Base-by-base conservation (phyloP, 2,329 filamentous ascomycete species). In the Phoma sp. region DNA sequence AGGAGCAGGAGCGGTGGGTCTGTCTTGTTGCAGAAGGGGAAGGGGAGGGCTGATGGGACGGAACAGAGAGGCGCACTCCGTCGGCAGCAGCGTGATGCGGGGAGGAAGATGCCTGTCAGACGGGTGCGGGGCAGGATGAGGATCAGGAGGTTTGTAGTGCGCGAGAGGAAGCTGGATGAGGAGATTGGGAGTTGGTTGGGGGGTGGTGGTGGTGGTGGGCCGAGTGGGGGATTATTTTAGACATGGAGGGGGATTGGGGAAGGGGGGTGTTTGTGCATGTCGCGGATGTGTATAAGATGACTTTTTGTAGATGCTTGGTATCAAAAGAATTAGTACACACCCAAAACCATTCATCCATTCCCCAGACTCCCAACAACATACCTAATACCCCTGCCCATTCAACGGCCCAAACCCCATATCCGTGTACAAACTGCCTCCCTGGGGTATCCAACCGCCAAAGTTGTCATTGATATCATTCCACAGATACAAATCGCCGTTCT, bases 381-480 rank as follows among this genome's bases (percentile, higher is more conserved):
- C 38, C 57, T 42, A 67, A 46, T 66, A 65, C 4, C 57, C 59
- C 33, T 58, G 57, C 7, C 62, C 56, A 27, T 63, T 62, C 38
- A 68, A 36, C 1, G 52, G 39, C 7, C 62, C 66, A 47, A 69
- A 71, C 6, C 66, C 65, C 49, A 68, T 52, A 5, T 67, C 64
- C 6, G 54, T 62, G 33, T 69, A 72, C 29, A 67, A 47, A 4
- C 58, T 60, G 2, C 59, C 61, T 1, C 61, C 61, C 47, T 69
- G 70, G 2, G 68, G 63, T 2, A 67, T 65, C 70, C 70, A 73
- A 0, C 68, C 66, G 10, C 67, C 69, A 36, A 67, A 69, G 32
- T 61, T 69, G n/a, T 73, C 70, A 1, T 54, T 60, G 10, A 62
- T 65, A n/a, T 72, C 71, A 42, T 73, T 71, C 71, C 71, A 74